These are phyloP conservation scores for Pyricularia grisea DNA, from an alignment of 2,329 filamentous ascomycete genomes.

Conservation along the genomic window DNA sequence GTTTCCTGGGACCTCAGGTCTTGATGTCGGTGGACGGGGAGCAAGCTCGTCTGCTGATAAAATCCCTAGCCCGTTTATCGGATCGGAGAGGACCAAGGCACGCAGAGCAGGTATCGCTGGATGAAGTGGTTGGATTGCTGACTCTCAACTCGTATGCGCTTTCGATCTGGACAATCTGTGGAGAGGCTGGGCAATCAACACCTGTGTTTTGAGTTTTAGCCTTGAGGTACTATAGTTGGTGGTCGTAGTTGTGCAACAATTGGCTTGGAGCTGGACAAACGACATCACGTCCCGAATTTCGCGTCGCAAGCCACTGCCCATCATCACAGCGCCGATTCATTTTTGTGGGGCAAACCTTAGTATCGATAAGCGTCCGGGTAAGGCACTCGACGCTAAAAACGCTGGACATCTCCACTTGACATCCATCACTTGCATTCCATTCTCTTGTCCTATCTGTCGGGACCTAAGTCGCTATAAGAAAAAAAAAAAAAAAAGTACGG, in stretches of 20 bases:
- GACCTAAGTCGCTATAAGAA: too few relatives aligned
- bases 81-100: not conserved
- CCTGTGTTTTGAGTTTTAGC: not conserved
- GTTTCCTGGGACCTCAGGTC: not conserved
- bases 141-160: not conserved
- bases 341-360: not conserved
- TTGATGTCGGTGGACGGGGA: not conserved
- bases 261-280: not conserved
- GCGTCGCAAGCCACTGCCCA: not conserved
- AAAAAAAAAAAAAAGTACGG: too few relatives aligned
- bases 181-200: not conserved
- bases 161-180: not conserved
- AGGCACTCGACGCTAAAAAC: not conserved
- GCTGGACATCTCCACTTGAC: not conserved
- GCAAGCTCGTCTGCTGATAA: not conserved
- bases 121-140: not conserved
- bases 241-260: not conserved
- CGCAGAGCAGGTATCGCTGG: not conserved
- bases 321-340: not conserved
- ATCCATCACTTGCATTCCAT: not conserved
- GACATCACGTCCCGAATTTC: conserved; percentile 1
- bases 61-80: not conserved
- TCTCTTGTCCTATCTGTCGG: too few relatives aligned
- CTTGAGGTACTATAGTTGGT: not conserved
- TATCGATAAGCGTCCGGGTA: not conserved